Conservation (phyloP, 2,329 filamentous ascomycete genomes). For the Grosmannia penicillata region DNA sequence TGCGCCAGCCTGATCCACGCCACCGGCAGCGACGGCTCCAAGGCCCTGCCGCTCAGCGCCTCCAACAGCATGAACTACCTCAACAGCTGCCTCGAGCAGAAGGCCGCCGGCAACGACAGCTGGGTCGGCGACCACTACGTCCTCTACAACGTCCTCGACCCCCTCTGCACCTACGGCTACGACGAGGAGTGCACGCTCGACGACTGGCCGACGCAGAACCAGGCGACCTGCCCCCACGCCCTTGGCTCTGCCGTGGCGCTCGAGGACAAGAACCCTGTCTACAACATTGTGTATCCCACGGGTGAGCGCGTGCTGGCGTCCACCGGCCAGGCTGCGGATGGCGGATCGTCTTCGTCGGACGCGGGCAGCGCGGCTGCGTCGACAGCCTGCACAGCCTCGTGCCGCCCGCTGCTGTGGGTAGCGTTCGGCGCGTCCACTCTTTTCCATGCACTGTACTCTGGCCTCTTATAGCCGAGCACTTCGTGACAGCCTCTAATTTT, state of each 20-base stretch:
- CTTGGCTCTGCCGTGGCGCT: constrained; percentile 23
- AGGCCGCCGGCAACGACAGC: constrained; percentile 15
- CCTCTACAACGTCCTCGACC: constrained; percentile 36
- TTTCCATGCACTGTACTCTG: too few species aligned
- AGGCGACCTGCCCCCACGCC: constrained; percentile 26
- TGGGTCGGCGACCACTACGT: constrained; percentile 34
- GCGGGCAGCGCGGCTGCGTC: too few species aligned
- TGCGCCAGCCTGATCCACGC: constrained; percentile 36
- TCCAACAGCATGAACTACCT: constrained; percentile 43
- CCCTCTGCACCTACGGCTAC: constrained; percentile 28
- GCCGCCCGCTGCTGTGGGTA: too few species aligned
- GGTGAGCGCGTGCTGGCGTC: constrained; percentile 23
- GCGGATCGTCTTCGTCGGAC: too few species aligned
- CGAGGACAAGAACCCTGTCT: constrained; percentile 24
- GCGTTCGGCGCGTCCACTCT: too few species aligned
- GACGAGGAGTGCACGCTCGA: constrained; percentile 31
- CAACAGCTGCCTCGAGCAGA: constrained; percentile 26
- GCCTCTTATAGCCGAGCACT: too few species aligned
- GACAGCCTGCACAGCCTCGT: too few species aligned
- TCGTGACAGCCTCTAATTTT: too few species aligned
- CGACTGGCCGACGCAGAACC: constrained; percentile 27
- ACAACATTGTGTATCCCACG: constrained; percentile 30
- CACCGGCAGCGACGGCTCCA: constrained; percentile 26
- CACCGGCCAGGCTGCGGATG: too few species aligned
- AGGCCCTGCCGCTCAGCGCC: constrained; percentile 38